phyloP scores from a whole-genome alignment of 1,284 basidiomycete species.

The Cryptococcus sp. region DNA sequence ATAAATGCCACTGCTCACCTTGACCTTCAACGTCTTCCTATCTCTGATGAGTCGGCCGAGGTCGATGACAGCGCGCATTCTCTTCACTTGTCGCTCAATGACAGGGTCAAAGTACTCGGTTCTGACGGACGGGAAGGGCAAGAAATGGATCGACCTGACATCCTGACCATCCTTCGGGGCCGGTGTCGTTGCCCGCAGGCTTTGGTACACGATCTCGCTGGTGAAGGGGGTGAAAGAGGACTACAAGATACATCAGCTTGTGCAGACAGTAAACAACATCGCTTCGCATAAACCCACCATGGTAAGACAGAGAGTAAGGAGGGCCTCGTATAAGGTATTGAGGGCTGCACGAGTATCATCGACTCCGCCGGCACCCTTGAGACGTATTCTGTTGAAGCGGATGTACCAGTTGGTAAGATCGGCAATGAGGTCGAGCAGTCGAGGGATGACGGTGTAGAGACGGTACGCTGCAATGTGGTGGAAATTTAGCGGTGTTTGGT shows the following conservation, averaged over 20 bases:
- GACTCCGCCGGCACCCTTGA: slow-evolving; percentile 92
- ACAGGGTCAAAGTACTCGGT: slow-evolving; percentile 95
- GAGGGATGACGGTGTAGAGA: slow-evolving; percentile 97
- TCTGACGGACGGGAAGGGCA: slow-evolving; percentile 90
- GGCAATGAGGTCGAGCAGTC: slow-evolving; percentile 86
- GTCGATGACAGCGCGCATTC: slow-evolving; percentile 94
- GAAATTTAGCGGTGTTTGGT: too few species aligned
- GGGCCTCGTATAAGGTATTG: slow-evolving; percentile 93
- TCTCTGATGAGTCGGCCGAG: slow-evolving; percentile 88
- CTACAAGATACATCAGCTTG: slow-evolving; percentile 55
- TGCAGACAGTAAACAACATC: background rate
- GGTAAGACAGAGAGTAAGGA: slow-evolving; percentile 91
- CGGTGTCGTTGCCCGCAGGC: slow-evolving; percentile 81
- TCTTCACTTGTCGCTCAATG: slow-evolving; percentile 91
- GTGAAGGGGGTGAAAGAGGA: slow-evolving; percentile 98
- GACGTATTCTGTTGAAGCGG: slow-evolving; percentile 91
- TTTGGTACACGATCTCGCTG: slow-evolving; percentile 95
- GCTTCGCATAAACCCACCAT: slow-evolving; percentile 63
- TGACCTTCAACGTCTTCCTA: slow-evolving; percentile 82
- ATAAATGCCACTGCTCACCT: slow-evolving; percentile 60
- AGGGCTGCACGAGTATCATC: slow-evolving; percentile 87
- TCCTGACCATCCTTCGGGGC: slow-evolving; percentile 69
- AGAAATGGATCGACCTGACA: slow-evolving; percentile 90
- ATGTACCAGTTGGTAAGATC: slow-evolving; percentile 99
- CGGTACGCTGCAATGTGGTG: slow-evolving; percentile 66